Conservation (phyloP, 495 filamentous ascomycete species). For the Rusavskia elegans region DNA sequence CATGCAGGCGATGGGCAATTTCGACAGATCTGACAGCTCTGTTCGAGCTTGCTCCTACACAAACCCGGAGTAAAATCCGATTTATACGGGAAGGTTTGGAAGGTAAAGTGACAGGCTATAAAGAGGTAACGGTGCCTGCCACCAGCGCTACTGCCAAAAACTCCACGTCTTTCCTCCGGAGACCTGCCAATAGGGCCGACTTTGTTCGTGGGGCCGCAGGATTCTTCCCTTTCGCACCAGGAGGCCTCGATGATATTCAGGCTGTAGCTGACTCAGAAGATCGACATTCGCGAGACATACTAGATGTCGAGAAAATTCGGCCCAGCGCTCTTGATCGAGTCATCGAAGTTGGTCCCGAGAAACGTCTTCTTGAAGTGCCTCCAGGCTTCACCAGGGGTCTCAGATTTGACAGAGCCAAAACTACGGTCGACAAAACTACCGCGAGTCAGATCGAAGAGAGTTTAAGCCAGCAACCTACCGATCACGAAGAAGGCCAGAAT, state of each 20-base stretch:
- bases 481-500: slow-evolving; percentile 17
- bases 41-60: slow-evolving; percentile 76
- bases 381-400: slow-evolving; percentile 74
- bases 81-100: slow-evolving; percentile 88
- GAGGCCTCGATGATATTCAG: slow-evolving; percentile 78
- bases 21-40: slow-evolving; percentile 60
- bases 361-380: slow-evolving; percentile 63
- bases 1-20: slow-evolving; percentile 59
- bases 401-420: slow-evolving; percentile 48
- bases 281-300: slow-evolving; percentile 29
- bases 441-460: slow-evolving; percentile 60
- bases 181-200: slow-evolving; percentile 74
- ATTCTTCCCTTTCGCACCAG: slow-evolving; percentile 91
- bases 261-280: slow-evolving; percentile 63
- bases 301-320: slow-evolving; percentile 27
- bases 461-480: slow-evolving; percentile 42
- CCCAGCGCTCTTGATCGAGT: slow-evolving; percentile 50
- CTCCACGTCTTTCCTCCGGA: slow-evolving; percentile 77
- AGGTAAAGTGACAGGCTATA: slow-evolving; percentile 85
- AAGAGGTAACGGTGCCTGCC: slow-evolving; percentile 84
- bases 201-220: slow-evolving; percentile 92
- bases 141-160: slow-evolving; percentile 88
- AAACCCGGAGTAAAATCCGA: slow-evolving; percentile 80
- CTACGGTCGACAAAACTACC: slow-evolving; percentile 35
- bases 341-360: slow-evolving; percentile 63